Percentiles rank a stretch among this genome's conserved stretches.
These are phyloP conservation scores for Dendrocalamus latiflorus DNA, from an alignment of 202 grass and related monocot genomes.

Conservation along the genomic window DNA sequence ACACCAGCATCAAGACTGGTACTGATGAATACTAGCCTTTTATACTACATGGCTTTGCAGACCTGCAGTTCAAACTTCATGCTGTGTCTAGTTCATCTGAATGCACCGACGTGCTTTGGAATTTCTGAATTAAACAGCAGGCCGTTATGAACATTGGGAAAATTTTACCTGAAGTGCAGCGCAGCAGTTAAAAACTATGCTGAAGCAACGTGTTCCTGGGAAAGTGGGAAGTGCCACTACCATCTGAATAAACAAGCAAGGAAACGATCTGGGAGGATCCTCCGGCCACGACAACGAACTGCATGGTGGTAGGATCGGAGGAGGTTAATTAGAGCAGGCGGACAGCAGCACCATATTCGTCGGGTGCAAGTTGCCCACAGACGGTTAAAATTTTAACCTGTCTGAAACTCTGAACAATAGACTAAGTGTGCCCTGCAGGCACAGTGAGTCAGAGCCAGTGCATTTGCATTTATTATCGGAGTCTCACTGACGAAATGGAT, in stretches of 20 bases:
- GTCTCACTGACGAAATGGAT: conserved; percentile 17
- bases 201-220: not conserved
- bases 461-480: conserved; percentile 30
- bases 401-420: not conserved
- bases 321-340: not conserved
- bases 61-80: not conserved
- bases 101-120: not conserved
- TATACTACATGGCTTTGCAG: not conserved
- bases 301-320: not conserved
- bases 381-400: conserved; percentile 1
- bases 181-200: not conserved
- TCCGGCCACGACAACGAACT: not conserved
- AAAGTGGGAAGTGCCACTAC: not conserved
- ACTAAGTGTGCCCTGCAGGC: not conserved
- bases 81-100: not conserved
- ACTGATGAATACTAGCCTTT: not conserved
- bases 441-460: not conserved
- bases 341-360: not conserved
- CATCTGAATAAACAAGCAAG: conserved; percentile 33
- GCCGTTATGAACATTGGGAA: not conserved
- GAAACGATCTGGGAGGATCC: not conserved
- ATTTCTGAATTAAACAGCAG: not conserved
- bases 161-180: not conserved
- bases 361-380: not conserved
- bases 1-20: not conserved